Conservation (phyloP, 352 stramenopile species). For the Globisporangium paroecandrum region DNA sequence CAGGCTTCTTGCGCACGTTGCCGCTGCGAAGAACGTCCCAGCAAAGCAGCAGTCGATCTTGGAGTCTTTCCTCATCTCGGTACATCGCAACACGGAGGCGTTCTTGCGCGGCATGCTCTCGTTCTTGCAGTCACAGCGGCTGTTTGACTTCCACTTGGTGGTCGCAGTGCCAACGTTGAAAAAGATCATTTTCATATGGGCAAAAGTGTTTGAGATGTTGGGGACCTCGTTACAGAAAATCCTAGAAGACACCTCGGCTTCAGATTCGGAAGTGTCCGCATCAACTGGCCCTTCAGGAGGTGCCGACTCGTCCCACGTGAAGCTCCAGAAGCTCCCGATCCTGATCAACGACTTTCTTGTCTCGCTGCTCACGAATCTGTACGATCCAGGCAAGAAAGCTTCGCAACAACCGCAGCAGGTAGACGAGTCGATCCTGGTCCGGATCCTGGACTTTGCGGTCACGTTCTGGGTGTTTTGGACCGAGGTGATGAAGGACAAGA, state of each 20-base stretch:
- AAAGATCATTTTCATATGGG: slow-evolving; percentile 76
- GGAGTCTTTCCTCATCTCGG: slow-evolving; percentile 59
- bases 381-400: slow-evolving; percentile 22
- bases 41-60: slow-evolving; percentile 47
- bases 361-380: slow-evolving; percentile 44
- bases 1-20: slow-evolving; percentile 56
- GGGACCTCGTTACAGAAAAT: slow-evolving; percentile 28
- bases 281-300: slow-evolving; percentile 1
- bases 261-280: slow-evolving; percentile 22
- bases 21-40: slow-evolving; percentile 42
- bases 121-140: slow-evolving; percentile 60
- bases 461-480: slow-evolving; percentile 75
- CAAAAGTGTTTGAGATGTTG: slow-evolving; percentile 67
- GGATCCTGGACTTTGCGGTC: slow-evolving; percentile 70
- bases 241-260: slow-evolving; percentile 10
- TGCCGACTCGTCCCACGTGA: slow-evolving; percentile 22
- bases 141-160: slow-evolving; percentile 54
- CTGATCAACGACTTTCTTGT: slow-evolving; percentile 77
- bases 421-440: slow-evolving; percentile 52
- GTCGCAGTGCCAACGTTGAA: slow-evolving; percentile 61
- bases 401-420: slow-evolving; percentile 19
- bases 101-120: slow-evolving; percentile 68
- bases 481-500: slow-evolving; percentile 43
- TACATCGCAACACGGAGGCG: slow-evolving; percentile 69
- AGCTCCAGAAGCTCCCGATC: slow-evolving; percentile 63